These are phyloP conservation scores for Flaveria ramosissima DNA, from an alignment of 129 eudicot species.

Conservation along the genomic window DNA sequence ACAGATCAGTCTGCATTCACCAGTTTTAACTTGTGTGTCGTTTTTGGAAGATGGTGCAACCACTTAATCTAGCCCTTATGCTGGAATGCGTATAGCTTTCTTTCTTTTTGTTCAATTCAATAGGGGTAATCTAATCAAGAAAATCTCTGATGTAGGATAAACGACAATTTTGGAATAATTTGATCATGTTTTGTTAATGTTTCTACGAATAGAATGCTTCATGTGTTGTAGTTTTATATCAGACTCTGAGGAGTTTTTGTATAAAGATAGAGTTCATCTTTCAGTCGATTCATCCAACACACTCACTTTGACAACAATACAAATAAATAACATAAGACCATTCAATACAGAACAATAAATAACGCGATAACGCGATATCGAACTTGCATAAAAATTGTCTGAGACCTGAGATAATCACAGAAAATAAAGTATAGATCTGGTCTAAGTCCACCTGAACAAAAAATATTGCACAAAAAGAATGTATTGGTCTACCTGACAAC, in stretches of 20 bases:
- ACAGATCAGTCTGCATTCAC: slow-evolving; percentile 5
- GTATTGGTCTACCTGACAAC: slow-evolving; percentile 22
- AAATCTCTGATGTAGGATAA: slow-evolving; percentile 3
- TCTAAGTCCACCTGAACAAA: slow-evolving; percentile 16
- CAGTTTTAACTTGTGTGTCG: slow-evolving; percentile 6
- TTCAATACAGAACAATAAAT: no score
- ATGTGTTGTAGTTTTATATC: not conserved
- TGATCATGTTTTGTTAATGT: slow-evolving; percentile 10
- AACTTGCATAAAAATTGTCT: not conserved
- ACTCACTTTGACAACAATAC: no score
- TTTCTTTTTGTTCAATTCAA: slow-evolving; percentile 1
- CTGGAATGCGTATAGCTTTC: slow-evolving; percentile 19
- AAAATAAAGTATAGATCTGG: slow-evolving; percentile 17
- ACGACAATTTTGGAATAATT: not conserved
- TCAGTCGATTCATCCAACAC: no score
- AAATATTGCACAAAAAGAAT: slow-evolving; percentile 14
- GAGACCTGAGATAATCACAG: slow-evolving; percentile 8
- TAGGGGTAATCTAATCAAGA: slow-evolving; percentile 7
- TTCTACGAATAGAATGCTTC: slow-evolving; percentile 11
- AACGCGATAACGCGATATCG: not conserved
- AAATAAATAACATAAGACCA: no score
- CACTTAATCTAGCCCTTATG: slow-evolving; percentile 23
- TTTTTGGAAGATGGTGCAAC: slow-evolving; percentile 18
- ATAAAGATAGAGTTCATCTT: not conserved
- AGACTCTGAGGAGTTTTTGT: not conserved